Conservation (phyloP, 768 basidiomycete species). For the Podaxis mareebaensis region DNA sequence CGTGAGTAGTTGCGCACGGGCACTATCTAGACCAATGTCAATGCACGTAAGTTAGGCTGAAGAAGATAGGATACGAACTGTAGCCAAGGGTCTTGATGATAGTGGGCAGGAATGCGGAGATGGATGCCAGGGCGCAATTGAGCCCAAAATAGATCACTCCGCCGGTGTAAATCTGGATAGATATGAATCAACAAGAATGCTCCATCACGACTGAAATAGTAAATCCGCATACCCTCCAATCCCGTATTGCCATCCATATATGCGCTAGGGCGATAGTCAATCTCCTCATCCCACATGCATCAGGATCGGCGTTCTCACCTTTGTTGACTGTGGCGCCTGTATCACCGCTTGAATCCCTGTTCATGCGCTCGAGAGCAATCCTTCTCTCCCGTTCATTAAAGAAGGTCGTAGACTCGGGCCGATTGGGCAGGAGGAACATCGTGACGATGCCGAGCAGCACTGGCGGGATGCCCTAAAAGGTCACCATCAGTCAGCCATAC, state of each 20-base stretch:
- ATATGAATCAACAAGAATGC: conserved; percentile 7
- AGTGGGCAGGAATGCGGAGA: conserved; percentile 81
- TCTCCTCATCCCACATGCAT: not conserved
- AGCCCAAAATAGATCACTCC: conserved; percentile 80
- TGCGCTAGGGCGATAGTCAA: conserved; percentile 44
- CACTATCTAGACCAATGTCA: conserved; percentile 46
- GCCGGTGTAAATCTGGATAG: conserved; percentile 54
- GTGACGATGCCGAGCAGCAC: conserved; percentile 60
- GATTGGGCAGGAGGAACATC: conserved; percentile 59
- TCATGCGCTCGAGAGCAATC: conserved; percentile 68
- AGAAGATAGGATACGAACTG: conserved; percentile 42
- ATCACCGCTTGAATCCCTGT: conserved; percentile 66
- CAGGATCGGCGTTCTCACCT: conserved; percentile 33
- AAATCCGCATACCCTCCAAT: conserved; percentile 60
- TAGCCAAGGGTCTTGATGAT: conserved; percentile 75
- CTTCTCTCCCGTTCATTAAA: conserved; percentile 54
- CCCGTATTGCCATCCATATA: conserved; percentile 59
- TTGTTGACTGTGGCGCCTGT: conserved; percentile 63
- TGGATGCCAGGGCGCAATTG: conserved; percentile 76
- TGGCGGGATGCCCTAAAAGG: conserved; percentile 61
- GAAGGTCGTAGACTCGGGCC: conserved; percentile 68
- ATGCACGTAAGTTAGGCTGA: not conserved
- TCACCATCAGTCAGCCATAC: not conserved
- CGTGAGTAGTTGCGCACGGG: conserved; percentile 70
- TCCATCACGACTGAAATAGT: not conserved